Evolutionary conservation across 1,284 basidiomycete genomes (phyloP).

Genomic region (Grifola frondosa): DNA sequence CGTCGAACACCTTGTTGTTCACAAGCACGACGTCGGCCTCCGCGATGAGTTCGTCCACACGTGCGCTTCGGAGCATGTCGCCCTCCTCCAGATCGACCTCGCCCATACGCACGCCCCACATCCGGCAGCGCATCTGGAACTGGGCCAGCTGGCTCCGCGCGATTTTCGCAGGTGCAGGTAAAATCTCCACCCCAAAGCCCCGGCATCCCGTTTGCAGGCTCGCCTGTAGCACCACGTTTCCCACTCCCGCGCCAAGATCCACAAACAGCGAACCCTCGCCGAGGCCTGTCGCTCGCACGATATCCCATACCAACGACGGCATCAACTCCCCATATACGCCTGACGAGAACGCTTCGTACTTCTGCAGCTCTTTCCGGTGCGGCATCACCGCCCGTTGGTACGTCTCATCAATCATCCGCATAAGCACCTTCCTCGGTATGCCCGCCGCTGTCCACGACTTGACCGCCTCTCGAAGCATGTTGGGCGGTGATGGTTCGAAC

Average conservation of each 20-base stretch:
- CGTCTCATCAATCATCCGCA: constrained; percentile 74
- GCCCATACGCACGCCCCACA: constrained; percentile 74
- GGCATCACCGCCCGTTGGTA: constrained; percentile 79
- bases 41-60: constrained; percentile 59
- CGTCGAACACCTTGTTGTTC: constrained; percentile 77
- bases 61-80: constrained; percentile 64
- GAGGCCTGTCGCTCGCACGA: constrained; percentile 58
- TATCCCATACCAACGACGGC: constrained; percentile 66
- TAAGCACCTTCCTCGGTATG: constrained; percentile 58
- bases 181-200: constrained; percentile 69
- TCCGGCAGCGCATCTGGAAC: constrained; percentile 60
- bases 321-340: constrained; percentile 77
- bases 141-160: constrained; percentile 63
- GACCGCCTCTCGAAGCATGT: constrained; percentile 48
- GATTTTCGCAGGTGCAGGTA: constrained; percentile 62
- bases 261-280: constrained; percentile 62
- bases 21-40: constrained; percentile 75
- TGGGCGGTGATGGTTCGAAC: constrained; percentile 43
- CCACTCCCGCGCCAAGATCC: constrained; percentile 79
- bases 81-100: constrained; percentile 71
- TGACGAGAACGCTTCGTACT: constrained; percentile 74
- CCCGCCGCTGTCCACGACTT: constrained; percentile 50
- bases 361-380: constrained; percentile 57
- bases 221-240: constrained; percentile 75
- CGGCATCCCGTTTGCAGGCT: constrained; percentile 72